phyloP scores from a whole-genome alignment of 129 eudicot genomes.

The Helianthus tuberosus region DNA sequence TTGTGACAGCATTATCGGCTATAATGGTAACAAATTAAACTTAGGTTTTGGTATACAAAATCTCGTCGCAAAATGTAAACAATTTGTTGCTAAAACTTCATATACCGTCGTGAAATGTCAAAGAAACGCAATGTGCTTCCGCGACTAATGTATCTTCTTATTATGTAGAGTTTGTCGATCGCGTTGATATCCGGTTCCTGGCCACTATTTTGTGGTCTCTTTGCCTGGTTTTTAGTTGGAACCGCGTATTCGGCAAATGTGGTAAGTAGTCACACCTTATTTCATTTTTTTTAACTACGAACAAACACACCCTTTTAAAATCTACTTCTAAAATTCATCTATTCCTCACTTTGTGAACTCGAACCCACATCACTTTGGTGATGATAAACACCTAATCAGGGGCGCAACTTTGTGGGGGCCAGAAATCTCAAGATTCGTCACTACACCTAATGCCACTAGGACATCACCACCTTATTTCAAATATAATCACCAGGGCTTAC shows the following conservation, averaged over 20 bases:
- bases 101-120: background rate
- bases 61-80: background rate
- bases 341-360: too few relatives aligned
- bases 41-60: background rate
- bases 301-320: too few relatives aligned
- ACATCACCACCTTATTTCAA: background rate
- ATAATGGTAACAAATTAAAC: constrained; percentile 18
- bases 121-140: background rate
- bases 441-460: too few relatives aligned
- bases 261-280: constrained; percentile 8
- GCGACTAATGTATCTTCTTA: background rate
- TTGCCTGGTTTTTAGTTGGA: constrained; percentile 34
- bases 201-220: constrained; percentile 38
- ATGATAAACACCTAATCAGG: too few relatives aligned
- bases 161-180: constrained; percentile 29
- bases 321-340: too few relatives aligned
- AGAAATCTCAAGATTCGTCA: too few relatives aligned
- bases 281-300: too few relatives aligned
- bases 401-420: too few relatives aligned
- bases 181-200: constrained; percentile 33
- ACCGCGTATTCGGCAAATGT: constrained; percentile 38
- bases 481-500: background rate
- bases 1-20: constrained; percentile 29
- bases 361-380: too few relatives aligned
- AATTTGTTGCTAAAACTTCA: background rate